Base-by-base conservation (phyloP, 306 rosid genomes). In the Spatholobus suberectus region DNA sequence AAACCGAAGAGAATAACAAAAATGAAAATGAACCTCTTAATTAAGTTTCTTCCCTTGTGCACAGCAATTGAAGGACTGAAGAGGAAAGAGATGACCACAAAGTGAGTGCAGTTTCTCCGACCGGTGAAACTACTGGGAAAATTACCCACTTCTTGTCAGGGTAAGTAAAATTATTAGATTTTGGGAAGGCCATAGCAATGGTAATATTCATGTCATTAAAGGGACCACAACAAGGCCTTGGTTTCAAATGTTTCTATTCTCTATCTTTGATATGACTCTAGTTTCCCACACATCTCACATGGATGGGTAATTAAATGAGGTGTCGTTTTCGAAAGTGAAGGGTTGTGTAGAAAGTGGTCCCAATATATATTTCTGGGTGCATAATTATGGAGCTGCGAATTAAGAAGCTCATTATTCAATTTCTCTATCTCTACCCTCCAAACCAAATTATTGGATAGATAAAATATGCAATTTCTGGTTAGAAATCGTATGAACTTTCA, bases 231-330 rank as follows among this genome's bases (percentile, higher is more conserved):
- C 67, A 63, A 76, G 6, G n/a, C 7, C 27, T 78, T 78, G 72
- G 24, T 72, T 75, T 90, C 81, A 84, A 90, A 80, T 86, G 78
- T 82, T 87, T 89, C 81, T 84, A 78, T 84, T 83, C 86, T 76
- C 73, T 12, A 27, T 79, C 77, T 82, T 82, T 69, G 75, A 87
- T 59, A 26, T 10, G 80, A 84, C 80, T 66, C 29, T 46, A 12
- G 73, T 68, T 70, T 82, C 34, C 57, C 71, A 54, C 38, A n/a
- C 79, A 24, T 67, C 34, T 78, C 73, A 66, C 87, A 54, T 35
- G 67, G 78, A n/a, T 57, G 17, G 34, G 55, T 14, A 79, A 79
- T 85, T 78, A 73, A 84, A 54, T 80, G 62, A 65, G 68, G 82
- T 83, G 88, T 86, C 82, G 7, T 77, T 77, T 83, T 81, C 88